Conservation (phyloP, 2,329 filamentous ascomycete genomes). For the Seiridium unicorne region DNA sequence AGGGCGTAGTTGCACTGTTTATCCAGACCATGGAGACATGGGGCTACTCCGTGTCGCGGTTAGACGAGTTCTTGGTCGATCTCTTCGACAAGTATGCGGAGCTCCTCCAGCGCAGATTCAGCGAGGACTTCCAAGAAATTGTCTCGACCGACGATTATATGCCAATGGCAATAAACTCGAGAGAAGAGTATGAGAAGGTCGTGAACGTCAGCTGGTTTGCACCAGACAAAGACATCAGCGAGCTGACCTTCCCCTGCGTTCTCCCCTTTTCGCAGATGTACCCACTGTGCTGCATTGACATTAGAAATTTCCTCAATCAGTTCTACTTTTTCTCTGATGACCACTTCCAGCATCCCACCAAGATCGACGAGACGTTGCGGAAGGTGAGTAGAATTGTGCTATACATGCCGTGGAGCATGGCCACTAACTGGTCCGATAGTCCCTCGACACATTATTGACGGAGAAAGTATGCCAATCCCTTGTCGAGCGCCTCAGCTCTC, state of each 20-base stretch:
- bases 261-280: conserved; percentile 99
- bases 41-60: conserved; percentile 78
- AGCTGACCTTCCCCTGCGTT: conserved; percentile 89
- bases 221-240: conserved; percentile 73
- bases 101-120: conserved; percentile 85
- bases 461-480: conserved; percentile 89
- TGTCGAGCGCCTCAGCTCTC: conserved; percentile 82
- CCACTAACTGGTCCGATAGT: conserved; percentile 44
- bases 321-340: conserved; percentile 98
- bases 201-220: conserved; percentile 95
- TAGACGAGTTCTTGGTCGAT: conserved; percentile 82
- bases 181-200: conserved; percentile 93
- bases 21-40: conserved; percentile 99
- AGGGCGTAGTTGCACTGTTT: conserved; percentile 88
- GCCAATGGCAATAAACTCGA: conserved; percentile 94
- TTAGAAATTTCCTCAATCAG: conserved; percentile 94
- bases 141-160: conserved; percentile 97
- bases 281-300: conserved; percentile 95
- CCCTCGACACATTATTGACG: conserved; percentile 91
- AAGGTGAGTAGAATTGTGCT: conserved; percentile 49
- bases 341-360: conserved; percentile 84
- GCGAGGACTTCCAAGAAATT: conserved; percentile 89
- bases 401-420: neutral
- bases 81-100: conserved; percentile 94
- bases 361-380: conserved; percentile 88